These are phyloP conservation scores for Moesziomyces parantarcticus DNA, from an alignment of 1,284 basidiomycete species.

Conservation along the genomic window DNA sequence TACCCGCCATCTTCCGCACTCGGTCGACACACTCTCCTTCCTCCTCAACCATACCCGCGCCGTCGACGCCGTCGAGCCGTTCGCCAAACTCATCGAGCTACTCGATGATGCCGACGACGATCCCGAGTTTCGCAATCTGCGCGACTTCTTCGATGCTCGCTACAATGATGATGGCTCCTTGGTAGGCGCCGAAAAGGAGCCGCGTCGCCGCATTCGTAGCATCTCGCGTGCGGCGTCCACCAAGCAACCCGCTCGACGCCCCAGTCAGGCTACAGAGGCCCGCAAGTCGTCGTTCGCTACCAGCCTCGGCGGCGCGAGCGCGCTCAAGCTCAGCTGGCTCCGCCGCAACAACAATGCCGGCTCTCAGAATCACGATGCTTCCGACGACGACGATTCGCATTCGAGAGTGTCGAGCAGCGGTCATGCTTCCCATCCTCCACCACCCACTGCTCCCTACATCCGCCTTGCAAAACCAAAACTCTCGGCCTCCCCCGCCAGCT, in stretches of 20 bases:
- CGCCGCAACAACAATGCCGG: slow-evolving; percentile 33
- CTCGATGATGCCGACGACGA: slow-evolving; percentile 60
- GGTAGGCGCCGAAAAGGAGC: slow-evolving; percentile 32
- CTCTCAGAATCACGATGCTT: slow-evolving; percentile 24
- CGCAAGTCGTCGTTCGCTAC: slow-evolving; percentile 48
- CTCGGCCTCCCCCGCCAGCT: slow-evolving; percentile 16
- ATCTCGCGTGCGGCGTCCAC: slow-evolving; percentile 39
- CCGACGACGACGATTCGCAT: slow-evolving; percentile 42
- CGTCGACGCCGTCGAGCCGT: slow-evolving; percentile 44
- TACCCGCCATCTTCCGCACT: slow-evolving; percentile 38
- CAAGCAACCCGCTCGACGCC: slow-evolving; percentile 14
- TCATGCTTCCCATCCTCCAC: slow-evolving; percentile 16
- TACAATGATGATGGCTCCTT: slow-evolving; percentile 27
- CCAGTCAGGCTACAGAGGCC: slow-evolving; percentile 28
- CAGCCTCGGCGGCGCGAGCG: slow-evolving; percentile 34
- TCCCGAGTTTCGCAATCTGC: slow-evolving; percentile 55
- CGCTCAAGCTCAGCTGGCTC: slow-evolving; percentile 46
- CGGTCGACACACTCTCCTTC: slow-evolving; percentile 48
- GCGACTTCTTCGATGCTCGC: slow-evolving; percentile 63
- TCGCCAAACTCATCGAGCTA: slow-evolving; percentile 49
- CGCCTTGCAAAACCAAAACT: slow-evolving; percentile 25
- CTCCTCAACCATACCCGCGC: slow-evolving; percentile 47
- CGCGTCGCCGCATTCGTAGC: slow-evolving; percentile 36
- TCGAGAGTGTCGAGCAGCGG: slow-evolving; percentile 35
- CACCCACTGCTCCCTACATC: slow-evolving; percentile 43